Conservation (phyloP, 495 filamentous ascomycete genomes). For the Poronia punctata region DNA sequence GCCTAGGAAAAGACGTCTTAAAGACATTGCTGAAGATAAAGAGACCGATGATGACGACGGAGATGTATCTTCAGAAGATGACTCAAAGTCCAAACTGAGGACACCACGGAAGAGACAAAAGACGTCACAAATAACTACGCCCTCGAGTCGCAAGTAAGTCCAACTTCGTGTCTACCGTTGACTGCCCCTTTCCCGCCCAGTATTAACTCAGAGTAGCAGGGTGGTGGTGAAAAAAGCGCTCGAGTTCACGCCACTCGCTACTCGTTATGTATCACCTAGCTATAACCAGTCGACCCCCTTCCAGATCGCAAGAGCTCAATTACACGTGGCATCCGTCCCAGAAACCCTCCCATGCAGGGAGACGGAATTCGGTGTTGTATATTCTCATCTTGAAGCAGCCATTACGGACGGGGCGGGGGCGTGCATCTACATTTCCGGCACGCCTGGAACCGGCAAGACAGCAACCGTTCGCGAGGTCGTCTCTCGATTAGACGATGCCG, state of each 20-base stretch:
- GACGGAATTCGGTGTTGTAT: conserved; percentile 83
- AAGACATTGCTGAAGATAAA: conserved; percentile 12
- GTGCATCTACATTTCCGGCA: conserved; percentile 99
- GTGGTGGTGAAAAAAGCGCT: conserved; percentile 84
- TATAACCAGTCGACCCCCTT: conserved; percentile 81
- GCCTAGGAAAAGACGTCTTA: conserved; percentile 5
- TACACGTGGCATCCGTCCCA: conserved; percentile 92
- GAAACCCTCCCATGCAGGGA: conserved; percentile 85
- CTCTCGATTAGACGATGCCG: conserved; percentile 75
- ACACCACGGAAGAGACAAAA: conserved; percentile 36
- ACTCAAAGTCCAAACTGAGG: conserved; percentile 20
- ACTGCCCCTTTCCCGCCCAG: conserved; percentile 4
- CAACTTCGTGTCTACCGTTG: background rate
- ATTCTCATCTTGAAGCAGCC: conserved; percentile 86
- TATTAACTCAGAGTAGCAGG: conserved; percentile 63
- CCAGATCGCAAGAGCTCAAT: conserved; percentile 76
- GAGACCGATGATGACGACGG: conserved; percentile 28
- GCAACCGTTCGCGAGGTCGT: conserved; percentile 96
- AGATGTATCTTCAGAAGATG: conserved; percentile 37
- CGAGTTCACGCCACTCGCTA: conserved; percentile 91
- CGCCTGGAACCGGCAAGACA: conserved; percentile 97
- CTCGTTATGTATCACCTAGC: conserved; percentile 70
- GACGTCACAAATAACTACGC: conserved; percentile 17
- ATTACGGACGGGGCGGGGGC: conserved; percentile 89
- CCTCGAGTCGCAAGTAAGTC: conserved; percentile 23